Base-by-base conservation (phyloP, 1,284 basidiomycete genomes). In the Taiwanofungus camphoratus region DNA sequence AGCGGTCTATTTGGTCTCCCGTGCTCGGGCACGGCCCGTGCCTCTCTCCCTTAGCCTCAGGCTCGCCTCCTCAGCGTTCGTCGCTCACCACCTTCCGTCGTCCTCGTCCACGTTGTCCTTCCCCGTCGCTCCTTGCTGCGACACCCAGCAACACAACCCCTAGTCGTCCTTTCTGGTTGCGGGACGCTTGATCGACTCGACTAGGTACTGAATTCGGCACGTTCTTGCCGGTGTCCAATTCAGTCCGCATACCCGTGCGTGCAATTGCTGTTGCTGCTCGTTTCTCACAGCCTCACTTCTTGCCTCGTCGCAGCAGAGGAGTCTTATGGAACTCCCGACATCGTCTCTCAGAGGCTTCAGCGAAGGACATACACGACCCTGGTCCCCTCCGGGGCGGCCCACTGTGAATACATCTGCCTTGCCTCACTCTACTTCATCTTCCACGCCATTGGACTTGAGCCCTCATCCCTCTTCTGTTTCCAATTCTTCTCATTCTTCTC, bases 331-430 rank as follows among this genome's bases (percentile, higher is more conserved):
- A 50, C 52, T 56, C 46, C 53, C 54, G 38, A 48, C 52, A 36
- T 52, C 52, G 43, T 54, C 53, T 44, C 47, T 56, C 31, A 57
- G 53, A 53, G 58, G 45, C 34, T 56, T 48, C 48, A 47, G 46
- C 49, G 56, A 59, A 44, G 23, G 42, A 39, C 45, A 41, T 40
- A 56, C 54, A 41, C 60, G 59, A 51, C 49, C 61, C 39, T 71
- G 70, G 68, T 65, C 69, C 30, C 61, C 68, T 31, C 53, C 57
- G 37, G 59, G 62, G 46, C 64, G 66, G 35, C 66, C 68, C 29
- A 64, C 70, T 22, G 57, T 70, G 26, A 63, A 67, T 54, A 69
- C 68, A 19, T 60, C 66, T 7, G 52, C 64, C 32, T 42, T 61
- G 16, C 49, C 53, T 47, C 62, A 60, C 36, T 37, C 54, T 42